Evolutionary conservation across 179 eudicot genomes (phyloP).

Genomic region (Silene coronaria): DNA sequence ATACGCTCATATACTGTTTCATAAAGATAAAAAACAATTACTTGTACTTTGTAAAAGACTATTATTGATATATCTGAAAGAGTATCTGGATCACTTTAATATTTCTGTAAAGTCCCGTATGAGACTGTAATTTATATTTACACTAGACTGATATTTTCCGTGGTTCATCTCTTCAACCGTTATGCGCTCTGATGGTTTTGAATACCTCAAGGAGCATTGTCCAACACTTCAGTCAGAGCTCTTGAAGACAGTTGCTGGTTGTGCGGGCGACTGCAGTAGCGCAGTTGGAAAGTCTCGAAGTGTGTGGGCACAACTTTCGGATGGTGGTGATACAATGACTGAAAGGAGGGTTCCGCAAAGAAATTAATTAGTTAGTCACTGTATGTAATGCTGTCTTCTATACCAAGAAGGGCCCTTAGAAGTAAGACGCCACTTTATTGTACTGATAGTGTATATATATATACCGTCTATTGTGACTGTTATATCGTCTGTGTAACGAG

Average conservation of each 20-base stretch:
- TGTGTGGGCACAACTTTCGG: conserved; percentile 95
- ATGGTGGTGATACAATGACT: conserved; percentile 81
- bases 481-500: conserved; percentile 17
- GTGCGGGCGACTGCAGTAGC: conserved; percentile 84
- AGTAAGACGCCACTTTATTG: conserved; percentile 11
- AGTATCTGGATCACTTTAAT: no score
- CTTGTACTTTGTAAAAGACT: no score
- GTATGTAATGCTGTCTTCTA: conserved; percentile 9
- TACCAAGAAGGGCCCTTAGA: not conserved
- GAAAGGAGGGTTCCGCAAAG: conserved; percentile 87
- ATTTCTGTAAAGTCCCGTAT: no score
- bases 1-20: no score
- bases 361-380: conserved; percentile 38
- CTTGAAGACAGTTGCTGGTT: conserved; percentile 83
- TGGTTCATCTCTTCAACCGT: conserved; percentile 50
- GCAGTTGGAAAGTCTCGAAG: conserved; percentile 78
- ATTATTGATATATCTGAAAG: no score
- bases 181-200: conserved; percentile 78
- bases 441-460: conserved; percentile 2
- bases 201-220: conserved; percentile 70
- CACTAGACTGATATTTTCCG: not conserved
- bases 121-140: no score
- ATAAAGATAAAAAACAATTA: no score
- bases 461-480: conserved; percentile 2
- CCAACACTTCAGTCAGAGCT: conserved; percentile 84